Percentiles rank a stretch among this genome's conserved stretches.
These are phyloP conservation scores for Kappamyces sp. DNA, from an alignment of 192 early-diverging fungal species.

Conservation along the genomic window DNA sequence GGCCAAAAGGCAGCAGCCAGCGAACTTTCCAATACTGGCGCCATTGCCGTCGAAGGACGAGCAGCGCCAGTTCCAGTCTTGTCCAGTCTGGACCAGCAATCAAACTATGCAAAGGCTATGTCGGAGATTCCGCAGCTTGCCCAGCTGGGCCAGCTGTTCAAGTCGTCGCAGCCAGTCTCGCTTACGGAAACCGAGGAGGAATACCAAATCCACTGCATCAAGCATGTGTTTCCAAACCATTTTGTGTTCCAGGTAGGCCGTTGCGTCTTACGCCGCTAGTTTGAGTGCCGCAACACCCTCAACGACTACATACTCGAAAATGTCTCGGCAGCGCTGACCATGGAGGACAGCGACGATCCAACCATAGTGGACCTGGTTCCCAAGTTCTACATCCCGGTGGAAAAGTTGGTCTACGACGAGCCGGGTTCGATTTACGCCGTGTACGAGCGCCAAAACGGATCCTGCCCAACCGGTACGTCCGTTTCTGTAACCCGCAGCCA, in stretches of 20 bases:
- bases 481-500: slow-evolving; percentile 33
- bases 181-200: slow-evolving; percentile 94
- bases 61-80: slow-evolving; percentile 9
- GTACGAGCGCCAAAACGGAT: slow-evolving; percentile 61
- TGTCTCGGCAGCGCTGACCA: slow-evolving; percentile 74
- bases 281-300: slow-evolving; percentile 90
- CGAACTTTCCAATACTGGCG: background rate
- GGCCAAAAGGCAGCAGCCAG: slow-evolving; percentile 2
- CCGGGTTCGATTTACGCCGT: slow-evolving; percentile 81
- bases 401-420: slow-evolving; percentile 69
- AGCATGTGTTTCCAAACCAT: slow-evolving; percentile 87
- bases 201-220: slow-evolving; percentile 85
- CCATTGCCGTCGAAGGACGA: slow-evolving; percentile 21
- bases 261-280: slow-evolving; percentile 38
- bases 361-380: slow-evolving; percentile 51
- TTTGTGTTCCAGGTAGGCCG: slow-evolving; percentile 82
- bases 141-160: slow-evolving; percentile 79
- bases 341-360: slow-evolving; percentile 61
- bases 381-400: slow-evolving; percentile 65
- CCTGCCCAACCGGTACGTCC: slow-evolving; percentile 51
- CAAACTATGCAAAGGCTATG: slow-evolving; percentile 69
- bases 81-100: slow-evolving; percentile 58
- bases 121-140: slow-evolving; percentile 77
- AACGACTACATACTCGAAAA: slow-evolving; percentile 90
- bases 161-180: slow-evolving; percentile 72